These are phyloP conservation scores for Arabidopsis arenosa DNA, from an alignment of 345 rosid species.

Conservation along the genomic window DNA sequence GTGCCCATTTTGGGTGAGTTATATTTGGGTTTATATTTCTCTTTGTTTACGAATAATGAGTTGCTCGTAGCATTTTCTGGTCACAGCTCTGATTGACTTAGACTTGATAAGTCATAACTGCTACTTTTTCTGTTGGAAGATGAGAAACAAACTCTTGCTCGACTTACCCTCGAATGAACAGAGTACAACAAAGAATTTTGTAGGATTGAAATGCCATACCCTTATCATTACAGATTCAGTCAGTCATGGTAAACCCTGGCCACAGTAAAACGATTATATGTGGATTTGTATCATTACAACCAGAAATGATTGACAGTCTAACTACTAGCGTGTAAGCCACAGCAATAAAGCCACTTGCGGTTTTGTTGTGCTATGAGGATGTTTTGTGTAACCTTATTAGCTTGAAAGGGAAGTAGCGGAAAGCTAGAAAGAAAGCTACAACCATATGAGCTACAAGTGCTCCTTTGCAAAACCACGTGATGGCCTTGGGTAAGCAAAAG, in stretches of 20 bases:
- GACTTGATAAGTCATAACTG: not conserved
- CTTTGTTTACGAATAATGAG: not conserved
- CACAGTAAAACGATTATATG: not conserved
- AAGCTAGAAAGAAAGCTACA: conserved; percentile 48
- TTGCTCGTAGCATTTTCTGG: not conserved
- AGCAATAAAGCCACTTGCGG: conserved; percentile 57
- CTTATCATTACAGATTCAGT: not conserved
- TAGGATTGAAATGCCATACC: not conserved
- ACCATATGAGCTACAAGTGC: conserved; percentile 60
- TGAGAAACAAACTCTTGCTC: not conserved
- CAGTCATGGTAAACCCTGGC: not conserved
- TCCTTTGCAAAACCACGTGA: conserved; percentile 66
- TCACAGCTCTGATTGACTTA: not conserved
- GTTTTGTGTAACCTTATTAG: conserved; percentile 56
- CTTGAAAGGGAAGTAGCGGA: conserved; percentile 64
- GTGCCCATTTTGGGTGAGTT: not conserved
- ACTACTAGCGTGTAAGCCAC: conserved; percentile 61
- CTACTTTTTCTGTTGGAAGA: not conserved
- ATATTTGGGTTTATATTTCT: not conserved
- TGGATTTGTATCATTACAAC: not conserved
- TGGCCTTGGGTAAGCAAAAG: conserved; percentile 68
- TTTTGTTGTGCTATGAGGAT: conserved; percentile 56
- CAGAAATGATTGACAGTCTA: no score
- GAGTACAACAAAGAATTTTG: not conserved
- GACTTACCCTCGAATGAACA: not conserved